These are phyloP conservation scores for Leccinum boreale DNA, from an alignment of 768 basidiomycete genomes.

Conservation along the genomic window DNA sequence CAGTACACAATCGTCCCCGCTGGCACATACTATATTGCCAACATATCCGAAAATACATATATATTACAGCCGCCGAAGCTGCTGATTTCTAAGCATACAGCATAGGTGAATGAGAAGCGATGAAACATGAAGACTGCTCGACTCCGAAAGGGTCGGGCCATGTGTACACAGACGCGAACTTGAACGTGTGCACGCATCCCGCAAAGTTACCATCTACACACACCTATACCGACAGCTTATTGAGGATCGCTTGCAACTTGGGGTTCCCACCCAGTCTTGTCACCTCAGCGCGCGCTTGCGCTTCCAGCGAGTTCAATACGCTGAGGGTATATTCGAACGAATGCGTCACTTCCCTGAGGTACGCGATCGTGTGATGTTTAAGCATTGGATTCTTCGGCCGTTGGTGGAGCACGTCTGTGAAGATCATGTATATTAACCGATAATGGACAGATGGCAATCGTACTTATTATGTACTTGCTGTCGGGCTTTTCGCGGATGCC, in stretches of 20 bases:
- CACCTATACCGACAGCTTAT: conserved; percentile 38
- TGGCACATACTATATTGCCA: neutral
- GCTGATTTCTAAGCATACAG: neutral
- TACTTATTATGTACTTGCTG: conserved; percentile 83
- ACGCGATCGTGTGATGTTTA: conserved; percentile 76
- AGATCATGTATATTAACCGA: neutral
- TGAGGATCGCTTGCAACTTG: conserved; percentile 55
- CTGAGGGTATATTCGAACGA: conserved; percentile 85
- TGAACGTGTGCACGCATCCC: neutral
- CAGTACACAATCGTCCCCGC: neutral
- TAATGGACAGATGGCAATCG: conserved; percentile 26
- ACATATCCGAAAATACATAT: neutral
- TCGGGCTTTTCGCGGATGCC: conserved; percentile 74
- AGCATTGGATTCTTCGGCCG: conserved; percentile 77
- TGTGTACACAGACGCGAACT: neutral
- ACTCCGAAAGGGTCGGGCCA: neutral
- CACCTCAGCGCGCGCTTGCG: conserved; percentile 68
- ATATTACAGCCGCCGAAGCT: neutral
- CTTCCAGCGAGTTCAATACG: conserved; percentile 65
- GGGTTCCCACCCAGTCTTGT: conserved; percentile 72
- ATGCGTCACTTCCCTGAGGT: conserved; percentile 69
- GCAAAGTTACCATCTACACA: neutral
- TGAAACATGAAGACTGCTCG: neutral
- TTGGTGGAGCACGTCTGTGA: conserved; percentile 85
- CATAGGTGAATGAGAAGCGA: neutral